A percentile compares a stretch with the other conserved stretches of the same genome.
Conservation (phyloP, 202 grass and related monocot species). For the Brachypodium distachyon region DNA sequence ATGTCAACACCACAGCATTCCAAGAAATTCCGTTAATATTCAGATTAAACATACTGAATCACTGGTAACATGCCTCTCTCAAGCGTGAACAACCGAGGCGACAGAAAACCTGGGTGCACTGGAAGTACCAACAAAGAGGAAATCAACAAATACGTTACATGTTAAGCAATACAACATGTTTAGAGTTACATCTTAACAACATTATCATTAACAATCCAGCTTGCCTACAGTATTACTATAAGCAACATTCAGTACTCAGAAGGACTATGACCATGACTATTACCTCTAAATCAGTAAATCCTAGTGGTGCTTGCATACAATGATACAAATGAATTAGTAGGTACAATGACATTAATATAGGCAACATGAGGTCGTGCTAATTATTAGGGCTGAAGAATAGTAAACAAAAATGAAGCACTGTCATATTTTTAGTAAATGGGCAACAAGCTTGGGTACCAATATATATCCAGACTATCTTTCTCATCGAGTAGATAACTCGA, state of each 20-base stretch:
- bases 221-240: neutral
- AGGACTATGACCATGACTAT: neutral
- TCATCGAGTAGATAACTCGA: neutral
- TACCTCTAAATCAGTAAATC: neutral
- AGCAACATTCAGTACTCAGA: no score
- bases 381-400: neutral
- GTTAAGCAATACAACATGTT: neutral
- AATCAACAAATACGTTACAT: neutral
- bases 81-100: neutral
- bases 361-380: neutral
- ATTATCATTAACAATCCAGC: neutral
- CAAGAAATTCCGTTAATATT: neutral
- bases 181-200: neutral
- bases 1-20: neutral
- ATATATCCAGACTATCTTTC: neutral
- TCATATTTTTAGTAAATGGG: neutral
- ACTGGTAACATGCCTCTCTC: neutral
- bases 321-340: neutral
- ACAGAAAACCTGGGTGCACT: neutral
- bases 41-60: neutral
- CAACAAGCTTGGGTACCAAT: neutral
- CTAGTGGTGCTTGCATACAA: neutral
- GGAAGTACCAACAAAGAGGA: neutral
- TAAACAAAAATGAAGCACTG: neutral
- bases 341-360: neutral